Base-by-base conservation (phyloP, 805 yeast genomes). In the Candida takata region DNA sequence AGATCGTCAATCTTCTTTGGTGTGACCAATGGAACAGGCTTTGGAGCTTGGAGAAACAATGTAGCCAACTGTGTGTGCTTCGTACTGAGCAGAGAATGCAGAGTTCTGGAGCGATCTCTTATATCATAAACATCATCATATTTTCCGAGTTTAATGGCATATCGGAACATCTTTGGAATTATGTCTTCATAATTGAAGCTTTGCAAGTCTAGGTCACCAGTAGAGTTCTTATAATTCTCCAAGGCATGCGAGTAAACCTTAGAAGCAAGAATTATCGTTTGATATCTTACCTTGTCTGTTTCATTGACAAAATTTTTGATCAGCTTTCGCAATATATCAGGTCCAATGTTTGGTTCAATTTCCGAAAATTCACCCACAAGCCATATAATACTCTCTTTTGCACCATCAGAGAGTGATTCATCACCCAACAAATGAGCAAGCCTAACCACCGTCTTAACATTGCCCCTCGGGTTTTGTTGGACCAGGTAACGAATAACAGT, bases 301-400 rank as follows among this genome's bases (percentile, higher is more conserved):
- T 85, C 85, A 9, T 58, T 47, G 1, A 76, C 61, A 52, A 82
- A 84, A 5, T 52, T 58, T 21, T 67, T 67, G 7, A 79, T 56
- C 26, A 83, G 58, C 11, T 62, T 60, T 35, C 96, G 67, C 37
- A 86, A 61, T 3, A 85, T 71, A 52, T 90, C 96, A 0, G 94
- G 88, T 4, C 88, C 79, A 34, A 84, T 58, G 19, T 58, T 57
- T 12, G 68, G 62, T 25, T 65, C 66, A 20, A 60, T 49, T 12
- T 54, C 57, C 0, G 79, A 67, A 52, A 79, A 80, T 51, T 92
- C 97, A 5, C 97, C 96, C 35, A 90, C 71, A 8, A 90, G 67
- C 97, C 97, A 92, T 6, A 90, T 69, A 9, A 88, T 78, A 31
- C 90, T 82, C 2, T 95, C 86, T 45, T 78, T 74, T 0, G 97